Percentiles rank a stretch among this genome's conserved stretches.
Conservation (phyloP, 2,329 filamentous ascomycete species). For the Talaromyces sp. region DNA sequence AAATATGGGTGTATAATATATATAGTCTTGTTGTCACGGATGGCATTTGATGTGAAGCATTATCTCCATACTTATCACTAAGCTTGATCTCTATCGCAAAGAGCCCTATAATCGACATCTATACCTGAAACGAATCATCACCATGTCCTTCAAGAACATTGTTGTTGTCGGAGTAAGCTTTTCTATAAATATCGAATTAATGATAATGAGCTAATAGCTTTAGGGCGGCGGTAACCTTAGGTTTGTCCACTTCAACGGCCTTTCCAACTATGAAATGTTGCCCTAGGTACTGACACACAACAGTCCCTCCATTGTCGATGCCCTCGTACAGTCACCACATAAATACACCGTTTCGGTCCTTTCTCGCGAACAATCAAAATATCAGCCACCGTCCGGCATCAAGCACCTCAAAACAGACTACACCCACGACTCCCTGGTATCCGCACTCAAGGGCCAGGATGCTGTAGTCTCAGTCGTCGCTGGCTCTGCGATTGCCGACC, state of each 20-base stretch:
- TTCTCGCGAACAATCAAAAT: conserved; percentile 19
- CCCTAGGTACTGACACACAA: not conserved
- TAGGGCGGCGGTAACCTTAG: not conserved
- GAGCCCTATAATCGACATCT: not conserved
- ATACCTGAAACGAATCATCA: not conserved
- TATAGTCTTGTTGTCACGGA: not conserved
- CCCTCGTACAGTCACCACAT: conserved; percentile 17
- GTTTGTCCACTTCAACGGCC: not conserved
- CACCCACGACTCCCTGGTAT: conserved; percentile 21
- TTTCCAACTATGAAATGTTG: not conserved
- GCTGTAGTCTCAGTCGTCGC: not conserved
- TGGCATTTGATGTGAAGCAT: not conserved
- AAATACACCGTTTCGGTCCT: conserved; percentile 20
- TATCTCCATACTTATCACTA: not conserved
- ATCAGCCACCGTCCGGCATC: conserved; percentile 16
- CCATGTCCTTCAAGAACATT: not conserved
- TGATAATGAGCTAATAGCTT: not conserved
- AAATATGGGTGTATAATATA: not conserved
- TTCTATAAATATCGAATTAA: not conserved
- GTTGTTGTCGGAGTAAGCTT: not conserved
- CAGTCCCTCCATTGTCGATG: conserved; percentile 13
- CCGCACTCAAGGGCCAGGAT: conserved; percentile 13
- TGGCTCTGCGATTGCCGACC: conserved; percentile 16
- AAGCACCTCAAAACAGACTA: conserved; percentile 22
- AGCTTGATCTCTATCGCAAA: not conserved